phyloP scores from a whole-genome alignment of 805 yeast genomes.

The Kodamaea laetipori region DNA sequence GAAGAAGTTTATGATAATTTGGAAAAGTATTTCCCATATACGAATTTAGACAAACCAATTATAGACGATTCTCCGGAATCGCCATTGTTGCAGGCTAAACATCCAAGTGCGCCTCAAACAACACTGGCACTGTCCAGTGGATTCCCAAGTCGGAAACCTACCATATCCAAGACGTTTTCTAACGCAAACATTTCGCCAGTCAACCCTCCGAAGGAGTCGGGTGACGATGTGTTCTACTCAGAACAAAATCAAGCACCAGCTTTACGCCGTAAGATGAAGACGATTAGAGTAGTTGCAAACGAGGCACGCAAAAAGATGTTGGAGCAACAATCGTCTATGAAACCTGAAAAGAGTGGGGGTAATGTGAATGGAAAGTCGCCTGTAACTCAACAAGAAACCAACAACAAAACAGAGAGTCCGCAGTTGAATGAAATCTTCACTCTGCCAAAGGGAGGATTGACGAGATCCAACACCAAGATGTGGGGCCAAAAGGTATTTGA shows the following conservation, averaged over 20 bases:
- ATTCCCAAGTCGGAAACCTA: constrained; percentile 26
- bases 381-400: neutral
- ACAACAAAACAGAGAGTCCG: constrained; percentile 6
- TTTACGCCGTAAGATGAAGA: constrained; percentile 70
- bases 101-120: neutral
- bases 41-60: constrained; percentile 90
- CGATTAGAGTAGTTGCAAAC: constrained; percentile 88
- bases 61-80: constrained; percentile 67
- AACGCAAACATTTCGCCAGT: constrained; percentile 44
- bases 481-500: constrained; percentile 97
- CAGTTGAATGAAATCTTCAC: neutral
- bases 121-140: constrained; percentile 7
- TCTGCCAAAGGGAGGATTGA: constrained; percentile 38
- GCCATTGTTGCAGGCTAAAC: constrained; percentile 35
- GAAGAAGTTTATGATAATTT: constrained; percentile 90
- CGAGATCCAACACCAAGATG: constrained; percentile 85
- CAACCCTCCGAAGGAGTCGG: constrained; percentile 25
- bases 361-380: neutral
- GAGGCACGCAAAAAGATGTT: constrained; percentile 63
- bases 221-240: constrained; percentile 39
- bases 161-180: constrained; percentile 47
- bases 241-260: constrained; percentile 41
- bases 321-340: constrained; percentile 21
- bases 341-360: neutral
- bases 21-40: constrained; percentile 88